phyloP scores from a whole-genome alignment of 257 asterid species.

The Plectranthus barbatus region DNA sequence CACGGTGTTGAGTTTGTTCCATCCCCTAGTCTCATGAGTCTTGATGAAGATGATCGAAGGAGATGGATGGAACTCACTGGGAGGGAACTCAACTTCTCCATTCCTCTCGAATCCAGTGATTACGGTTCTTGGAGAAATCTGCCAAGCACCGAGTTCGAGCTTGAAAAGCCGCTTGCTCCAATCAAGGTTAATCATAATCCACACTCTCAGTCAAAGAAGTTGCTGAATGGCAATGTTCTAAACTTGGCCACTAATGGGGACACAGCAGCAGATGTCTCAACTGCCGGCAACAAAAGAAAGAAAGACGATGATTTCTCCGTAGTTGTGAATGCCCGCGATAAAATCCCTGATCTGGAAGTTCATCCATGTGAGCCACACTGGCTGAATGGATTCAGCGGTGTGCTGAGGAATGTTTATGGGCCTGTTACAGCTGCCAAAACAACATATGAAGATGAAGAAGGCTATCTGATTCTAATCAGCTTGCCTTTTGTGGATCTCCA shows the following conservation, averaged over 20 bases:
- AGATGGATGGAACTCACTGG: slow-evolving; percentile 88
- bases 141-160: slow-evolving; percentile 74
- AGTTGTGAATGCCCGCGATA: slow-evolving; percentile 33
- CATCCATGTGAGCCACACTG: slow-evolving; percentile 55
- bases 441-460: slow-evolving; percentile 69
- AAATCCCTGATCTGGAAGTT: slow-evolving; percentile 47
- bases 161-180: slow-evolving; percentile 44
- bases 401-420: slow-evolving; percentile 56
- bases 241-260: slow-evolving; percentile 62
- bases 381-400: slow-evolving; percentile 68
- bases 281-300: slow-evolving; percentile 48
- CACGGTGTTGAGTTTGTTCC: slow-evolving; percentile 80
- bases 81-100: slow-evolving; percentile 52
- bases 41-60: slow-evolving; percentile 65
- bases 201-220: slow-evolving; percentile 43
- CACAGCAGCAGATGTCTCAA: slow-evolving; percentile 37
- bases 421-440: slow-evolving; percentile 85
- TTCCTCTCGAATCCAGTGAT: slow-evolving; percentile 75
- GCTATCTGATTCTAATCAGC: slow-evolving; percentile 61
- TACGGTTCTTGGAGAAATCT: slow-evolving; percentile 74
- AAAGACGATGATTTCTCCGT: slow-evolving; percentile 56
- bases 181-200: slow-evolving; percentile 37
- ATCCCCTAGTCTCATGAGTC: slow-evolving; percentile 49
- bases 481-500: slow-evolving; percentile 84
- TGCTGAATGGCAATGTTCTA: slow-evolving; percentile 57